Base-by-base conservation (phyloP, 2,329 filamentous ascomycete species). In the Berkeleyomyces basicola region DNA sequence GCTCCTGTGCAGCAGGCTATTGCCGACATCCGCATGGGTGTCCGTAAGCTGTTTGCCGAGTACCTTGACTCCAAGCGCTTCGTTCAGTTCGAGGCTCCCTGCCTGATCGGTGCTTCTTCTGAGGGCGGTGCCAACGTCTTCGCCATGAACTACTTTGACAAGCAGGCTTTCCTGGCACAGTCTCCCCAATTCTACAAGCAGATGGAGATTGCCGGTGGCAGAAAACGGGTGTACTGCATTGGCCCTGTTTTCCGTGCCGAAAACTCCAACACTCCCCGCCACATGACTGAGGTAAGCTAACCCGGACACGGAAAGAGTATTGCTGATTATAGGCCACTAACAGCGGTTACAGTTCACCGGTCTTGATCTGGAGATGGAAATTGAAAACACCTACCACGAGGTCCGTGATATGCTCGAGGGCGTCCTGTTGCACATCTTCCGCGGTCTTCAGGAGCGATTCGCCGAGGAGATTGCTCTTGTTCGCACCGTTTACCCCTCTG, bases 101-200 rank as follows among this genome's bases (percentile, higher is more conserved):
- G 90, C 72, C 79, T 99, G 51, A 88, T 95, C 62, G 91, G 87
- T 59, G 87, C 92, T 11, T 88, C 93, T 3, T 93, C 90, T 3
- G 93, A 99, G 76, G 92, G 93, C 69, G 93, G 93, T 67, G 85
- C 85, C 68, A 95, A 92, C 71, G 92, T 97, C 47, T 97, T 99
- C 74, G 81, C 86, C 68, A 78, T 97, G 68, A 85, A 86, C 51
- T 97, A 97, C 76, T 97, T 97, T 73, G 88, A 87, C 67, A 83
- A 86, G 70, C 82, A 86, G 67, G 92, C 90, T 0, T 93, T 78
- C 71, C 78, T 93, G 23, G 88, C 88, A 4, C 88, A 91, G 72
- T 87, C 83, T 4, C 89, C 88, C 4, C 88, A 93, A 70, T 87
- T 93, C 68, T 91, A 92, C 75, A 93, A 95, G 78, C 88, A 95